These are phyloP conservation scores for Ceratocystis destructans DNA, from an alignment of 2,329 filamentous ascomycete species.

Conservation along the genomic window DNA sequence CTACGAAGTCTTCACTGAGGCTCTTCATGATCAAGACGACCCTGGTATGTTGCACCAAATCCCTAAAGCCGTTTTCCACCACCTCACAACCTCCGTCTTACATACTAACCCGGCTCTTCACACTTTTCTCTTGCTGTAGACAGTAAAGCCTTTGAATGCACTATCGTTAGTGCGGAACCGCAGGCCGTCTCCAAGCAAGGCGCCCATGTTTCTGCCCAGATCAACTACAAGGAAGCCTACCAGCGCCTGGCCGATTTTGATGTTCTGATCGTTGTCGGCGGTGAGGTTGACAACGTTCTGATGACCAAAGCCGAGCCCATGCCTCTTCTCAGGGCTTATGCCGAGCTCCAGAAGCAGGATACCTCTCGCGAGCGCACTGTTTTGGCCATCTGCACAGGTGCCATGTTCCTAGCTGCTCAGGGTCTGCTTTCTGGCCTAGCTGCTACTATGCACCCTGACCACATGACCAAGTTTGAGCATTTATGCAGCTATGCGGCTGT, in stretches of 20 bases:
- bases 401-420: conserved; percentile 61
- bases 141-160: conserved; percentile 45
- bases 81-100: not conserved
- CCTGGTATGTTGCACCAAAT: conserved; percentile 30
- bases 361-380: conserved; percentile 68
- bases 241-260: conserved; percentile 63
- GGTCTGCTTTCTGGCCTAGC: conserved; percentile 66
- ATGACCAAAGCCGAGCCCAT: conserved; percentile 57
- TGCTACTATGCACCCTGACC: conserved; percentile 72
- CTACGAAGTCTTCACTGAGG: conserved; percentile 37
- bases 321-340: conserved; percentile 58
- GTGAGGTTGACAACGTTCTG: conserved; percentile 49
- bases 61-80: not conserved
- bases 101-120: not conserved
- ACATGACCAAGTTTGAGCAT: conserved; percentile 67
- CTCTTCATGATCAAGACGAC: conserved; percentile 41
- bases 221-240: conserved; percentile 66
- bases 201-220: conserved; percentile 57
- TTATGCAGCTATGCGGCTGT: conserved; percentile 61
- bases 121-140: conserved; percentile 26
- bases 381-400: conserved; percentile 65
- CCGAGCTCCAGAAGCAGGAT: conserved; percentile 66
- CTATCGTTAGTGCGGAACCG: conserved; percentile 39
- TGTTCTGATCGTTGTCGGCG: conserved; percentile 64
- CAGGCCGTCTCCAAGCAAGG: conserved; percentile 48